Conservation (phyloP, 2,329 filamentous ascomycete genomes). For the Davidsoniella neocaledoniae region DNA sequence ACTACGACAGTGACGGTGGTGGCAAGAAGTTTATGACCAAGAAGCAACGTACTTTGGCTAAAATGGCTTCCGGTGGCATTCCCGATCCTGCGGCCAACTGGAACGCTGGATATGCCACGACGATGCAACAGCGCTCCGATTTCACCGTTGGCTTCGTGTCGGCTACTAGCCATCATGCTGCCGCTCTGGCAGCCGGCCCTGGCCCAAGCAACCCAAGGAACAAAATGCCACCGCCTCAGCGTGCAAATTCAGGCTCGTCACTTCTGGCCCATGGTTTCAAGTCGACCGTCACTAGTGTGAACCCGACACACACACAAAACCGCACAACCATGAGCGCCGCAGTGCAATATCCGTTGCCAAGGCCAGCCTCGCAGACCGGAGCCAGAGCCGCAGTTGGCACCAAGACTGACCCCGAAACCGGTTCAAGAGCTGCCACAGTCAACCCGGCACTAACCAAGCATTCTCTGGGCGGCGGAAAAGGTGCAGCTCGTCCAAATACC, state of each 20-base stretch:
- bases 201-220: not conserved
- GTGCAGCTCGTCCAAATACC: slow-evolving; percentile 11
- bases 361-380: too few relatives aligned
- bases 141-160: slow-evolving; percentile 54
- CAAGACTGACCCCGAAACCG: not conserved
- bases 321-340: too few relatives aligned
- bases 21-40: slow-evolving; percentile 16
- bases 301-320: too few relatives aligned
- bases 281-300: too few relatives aligned
- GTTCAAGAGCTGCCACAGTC: slow-evolving; percentile 13
- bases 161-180: slow-evolving; percentile 30
- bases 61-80: slow-evolving; percentile 15
- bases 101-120: slow-evolving; percentile 36
- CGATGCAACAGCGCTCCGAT: slow-evolving; percentile 39
- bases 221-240: not conserved
- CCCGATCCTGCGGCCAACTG: slow-evolving; percentile 22
- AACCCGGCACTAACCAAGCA: slow-evolving; percentile 22
- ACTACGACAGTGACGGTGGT: not conserved
- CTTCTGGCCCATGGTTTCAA: not conserved
- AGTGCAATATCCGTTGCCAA: too few relatives aligned
- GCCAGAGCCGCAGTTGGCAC: too few relatives aligned
- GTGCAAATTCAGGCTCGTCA: not conserved
- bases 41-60: slow-evolving; percentile 14
- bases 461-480: slow-evolving; percentile 22
- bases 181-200: slow-evolving; percentile 17